Percentiles rank a stretch among this genome's conserved stretches.
These are phyloP conservation scores for Pleurotus tuoliensis DNA, from an alignment of 768 basidiomycete genomes.

Conservation along the genomic window DNA sequence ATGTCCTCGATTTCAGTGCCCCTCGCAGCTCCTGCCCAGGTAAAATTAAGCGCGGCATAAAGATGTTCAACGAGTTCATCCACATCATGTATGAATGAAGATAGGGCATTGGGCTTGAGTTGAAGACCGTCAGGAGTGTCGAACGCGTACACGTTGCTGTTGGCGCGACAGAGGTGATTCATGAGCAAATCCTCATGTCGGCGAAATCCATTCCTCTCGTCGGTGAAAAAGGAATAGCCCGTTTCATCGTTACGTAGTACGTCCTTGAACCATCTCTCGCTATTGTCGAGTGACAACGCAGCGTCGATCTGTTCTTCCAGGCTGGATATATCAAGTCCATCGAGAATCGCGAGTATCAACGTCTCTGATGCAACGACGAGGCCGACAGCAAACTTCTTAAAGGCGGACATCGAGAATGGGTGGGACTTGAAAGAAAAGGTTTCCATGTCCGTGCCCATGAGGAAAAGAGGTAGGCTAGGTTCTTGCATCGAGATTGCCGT, in stretches of 20 bases:
- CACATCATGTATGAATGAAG: neutral
- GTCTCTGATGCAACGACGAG: neutral
- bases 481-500: conserved; percentile 4
- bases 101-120: neutral
- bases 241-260: neutral
- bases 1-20: too few species aligned
- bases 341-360: neutral
- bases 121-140: neutral
- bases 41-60: too few species aligned
- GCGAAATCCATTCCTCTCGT: neutral
- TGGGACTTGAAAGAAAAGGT: conserved; percentile 4
- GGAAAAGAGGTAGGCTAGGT: conserved; percentile 7
- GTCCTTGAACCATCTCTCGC: neutral
- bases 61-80: too few species aligned
- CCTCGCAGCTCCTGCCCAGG: too few species aligned
- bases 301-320: neutral
- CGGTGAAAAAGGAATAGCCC: neutral
- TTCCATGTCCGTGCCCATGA: neutral
- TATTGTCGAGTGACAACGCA: neutral
- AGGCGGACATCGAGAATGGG: neutral
- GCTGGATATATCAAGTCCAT: neutral
- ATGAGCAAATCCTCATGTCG: neutral
- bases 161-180: neutral
- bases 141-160: neutral
- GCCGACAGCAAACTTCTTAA: neutral